phyloP scores from a whole-genome alignment of 805 yeast species.

The Limtongia smithiae region DNA sequence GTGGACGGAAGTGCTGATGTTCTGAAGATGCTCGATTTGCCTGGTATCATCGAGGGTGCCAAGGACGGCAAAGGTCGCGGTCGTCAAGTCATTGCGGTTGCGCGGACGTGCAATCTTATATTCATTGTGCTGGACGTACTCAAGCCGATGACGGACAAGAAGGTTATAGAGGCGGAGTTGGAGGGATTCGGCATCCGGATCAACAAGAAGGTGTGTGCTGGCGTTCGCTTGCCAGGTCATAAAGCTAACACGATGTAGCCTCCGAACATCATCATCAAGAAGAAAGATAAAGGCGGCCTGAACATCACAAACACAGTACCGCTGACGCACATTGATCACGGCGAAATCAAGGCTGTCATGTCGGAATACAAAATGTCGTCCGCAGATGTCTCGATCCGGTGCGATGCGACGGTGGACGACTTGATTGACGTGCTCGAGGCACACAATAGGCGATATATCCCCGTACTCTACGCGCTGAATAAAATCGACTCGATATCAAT shows the following conservation, averaged over 20 bases:
- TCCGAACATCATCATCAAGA: constrained; percentile 87
- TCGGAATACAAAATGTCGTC: constrained; percentile 90
- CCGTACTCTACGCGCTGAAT: constrained; percentile 90
- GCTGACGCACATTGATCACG: constrained; percentile 83
- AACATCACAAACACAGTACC: constrained; percentile 92
- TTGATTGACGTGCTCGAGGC: constrained; percentile 91
- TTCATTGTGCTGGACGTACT: constrained; percentile 94
- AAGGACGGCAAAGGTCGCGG: constrained; percentile 98
- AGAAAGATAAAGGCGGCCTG: constrained; percentile 94
- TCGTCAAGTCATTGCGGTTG: constrained; percentile 97
- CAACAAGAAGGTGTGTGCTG: constrained; percentile 51
- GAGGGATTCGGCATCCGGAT: constrained; percentile 97
- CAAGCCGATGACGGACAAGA: constrained; percentile 92
- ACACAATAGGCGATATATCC: constrained; percentile 85
- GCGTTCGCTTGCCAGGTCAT: too few relatives aligned
- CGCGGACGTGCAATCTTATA: constrained; percentile 91
- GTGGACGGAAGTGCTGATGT: not conserved
- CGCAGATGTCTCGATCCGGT: constrained; percentile 93
- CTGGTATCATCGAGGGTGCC: constrained; percentile 98
- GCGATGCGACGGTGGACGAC: constrained; percentile 98
- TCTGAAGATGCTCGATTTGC: constrained; percentile 93
- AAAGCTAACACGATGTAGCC: constrained; percentile 44
- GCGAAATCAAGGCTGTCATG: constrained; percentile 94
- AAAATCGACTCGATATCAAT: constrained; percentile 93
- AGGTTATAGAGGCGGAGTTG: constrained; percentile 87